Evolutionary conservation across 331 rosid species (phyloP), one percentile per base, ranked within the genome.

Genomic region (Saraca asoca): DNA sequence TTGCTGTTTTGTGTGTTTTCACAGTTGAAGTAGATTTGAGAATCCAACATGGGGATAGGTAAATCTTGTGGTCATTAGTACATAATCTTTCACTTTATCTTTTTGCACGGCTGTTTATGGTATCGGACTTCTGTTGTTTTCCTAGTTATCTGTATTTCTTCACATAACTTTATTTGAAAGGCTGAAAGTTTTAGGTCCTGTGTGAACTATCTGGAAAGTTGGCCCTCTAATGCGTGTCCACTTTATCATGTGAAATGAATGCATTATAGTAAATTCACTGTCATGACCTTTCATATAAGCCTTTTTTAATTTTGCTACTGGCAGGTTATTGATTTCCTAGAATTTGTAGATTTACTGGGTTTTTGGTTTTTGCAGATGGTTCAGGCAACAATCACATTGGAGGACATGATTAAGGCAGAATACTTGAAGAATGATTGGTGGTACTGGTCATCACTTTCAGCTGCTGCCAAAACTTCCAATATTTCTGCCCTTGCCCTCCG

Each of bases 391-490:
- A 75, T 90, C 29, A 62, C 87, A 64, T 75, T 94, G 70, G 99
- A 94, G 85, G 97, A 90, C 88, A 83, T 88, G 97, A 86, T 94
- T 57, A 88, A 82, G 90, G 80, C 93, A 0, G 93, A 88, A 45
- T 82, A 86, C 82, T 83, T 94, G n/a, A 86, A 81, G 82, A 94
- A 86, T 88, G 97, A 86, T 66, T 94, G 99, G 99, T 94, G 97
- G 96, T 94, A 94, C 79, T 94, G 99, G 99, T 94, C 99, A 18
- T 90, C 99, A 49, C 89, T 81, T 76, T 85, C 99, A n/a, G 99
- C 96, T 72, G 97, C 99, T 17, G 95, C 92, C 68, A 87, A 83
- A 79, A 85, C 83, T 65, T 85, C 99, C 19, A 88, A 95, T 2
- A 58, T 90, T 62, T 81, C 99, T 58, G 69, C 99, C 70, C 97